A percentile compares a stretch with the other conserved stretches of the same genome.
These are phyloP conservation scores for Nitzschia inconspicua DNA, from an alignment of 108 stramenopile species.

Conservation along the genomic window DNA sequence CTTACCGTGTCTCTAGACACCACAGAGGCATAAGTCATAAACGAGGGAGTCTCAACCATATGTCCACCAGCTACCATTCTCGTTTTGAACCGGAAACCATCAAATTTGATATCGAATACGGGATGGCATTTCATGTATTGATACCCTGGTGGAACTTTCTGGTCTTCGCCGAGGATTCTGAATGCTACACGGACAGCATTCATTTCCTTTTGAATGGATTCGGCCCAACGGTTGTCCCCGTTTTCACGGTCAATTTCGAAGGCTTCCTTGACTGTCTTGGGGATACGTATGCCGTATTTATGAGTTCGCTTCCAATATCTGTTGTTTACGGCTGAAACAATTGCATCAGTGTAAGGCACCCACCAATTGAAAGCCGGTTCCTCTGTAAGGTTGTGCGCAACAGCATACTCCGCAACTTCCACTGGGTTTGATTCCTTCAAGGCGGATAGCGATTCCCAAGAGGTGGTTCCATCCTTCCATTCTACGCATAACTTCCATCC, in stretches of 20 bases:
- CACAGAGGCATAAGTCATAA: slow-evolving; percentile 19
- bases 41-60: slow-evolving; percentile 3
- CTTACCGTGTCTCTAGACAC: slow-evolving; percentile 34
- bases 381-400: slow-evolving; percentile 1
- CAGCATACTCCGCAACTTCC: slow-evolving; percentile 28
- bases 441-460: slow-evolving; percentile 24
- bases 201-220: slow-evolving; percentile 45
- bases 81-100: slow-evolving; percentile 41
- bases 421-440: slow-evolving; percentile 40
- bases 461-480: slow-evolving; percentile 21
- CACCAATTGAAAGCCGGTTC: slow-evolving; percentile 60
- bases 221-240: slow-evolving; percentile 37
- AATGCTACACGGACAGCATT: slow-evolving; percentile 5
- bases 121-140: slow-evolving; percentile 22
- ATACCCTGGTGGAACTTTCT: background rate
- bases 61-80: slow-evolving; percentile 48
- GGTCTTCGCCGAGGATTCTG: background rate
- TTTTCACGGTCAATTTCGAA: slow-evolving; percentile 25
- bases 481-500: slow-evolving; percentile 32
- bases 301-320: slow-evolving; percentile 43
- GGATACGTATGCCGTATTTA: slow-evolving; percentile 42
- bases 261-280: slow-evolving; percentile 35
- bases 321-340: slow-evolving; percentile 31
- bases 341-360: slow-evolving; percentile 14
- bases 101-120: slow-evolving; percentile 48